A percentile compares a stretch with the other conserved stretches of the same genome.
These are phyloP conservation scores for Picochlorum costavermella DNA, from an alignment of 139 green algal species.

Conservation along the genomic window DNA sequence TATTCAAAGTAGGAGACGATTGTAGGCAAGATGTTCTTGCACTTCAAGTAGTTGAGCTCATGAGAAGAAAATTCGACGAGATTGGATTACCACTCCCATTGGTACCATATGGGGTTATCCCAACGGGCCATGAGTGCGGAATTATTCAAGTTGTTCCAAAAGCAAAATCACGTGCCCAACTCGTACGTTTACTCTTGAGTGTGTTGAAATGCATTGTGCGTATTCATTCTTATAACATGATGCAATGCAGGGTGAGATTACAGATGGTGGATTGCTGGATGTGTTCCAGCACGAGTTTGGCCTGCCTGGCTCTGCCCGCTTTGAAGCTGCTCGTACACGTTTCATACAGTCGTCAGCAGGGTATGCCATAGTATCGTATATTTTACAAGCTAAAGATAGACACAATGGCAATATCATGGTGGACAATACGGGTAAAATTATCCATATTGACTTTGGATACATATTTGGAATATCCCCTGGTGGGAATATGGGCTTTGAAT, in stretches of 20 bases:
- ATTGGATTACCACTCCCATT: constrained; percentile 78
- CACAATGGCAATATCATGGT: constrained; percentile 98
- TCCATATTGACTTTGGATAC: constrained; percentile 99
- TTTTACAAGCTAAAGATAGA: constrained; percentile 90
- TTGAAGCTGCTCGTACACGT: constrained; percentile 77
- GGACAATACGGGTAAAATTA: constrained; percentile 78
- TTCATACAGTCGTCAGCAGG: constrained; percentile 76
- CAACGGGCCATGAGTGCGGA: constrained; percentile 90
- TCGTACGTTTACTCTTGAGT: constrained; percentile 15
- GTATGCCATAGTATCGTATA: constrained; percentile 82
- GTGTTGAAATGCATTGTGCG: constrained; percentile 20
- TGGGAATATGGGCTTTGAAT: constrained; percentile 85
- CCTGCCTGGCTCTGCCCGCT: constrained; percentile 50
- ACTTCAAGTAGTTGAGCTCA: constrained; percentile 81
- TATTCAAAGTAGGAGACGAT: constrained; percentile 97
- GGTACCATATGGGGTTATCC: constrained; percentile 88
- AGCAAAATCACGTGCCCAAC: constrained; percentile 41
- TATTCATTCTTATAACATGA: constrained; percentile 53
- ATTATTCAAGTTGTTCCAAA: constrained; percentile 94
- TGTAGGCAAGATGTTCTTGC: constrained; percentile 94
- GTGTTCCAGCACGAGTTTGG: constrained; percentile 91
- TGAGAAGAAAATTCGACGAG: constrained; percentile 58
- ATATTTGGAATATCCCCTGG: constrained; percentile 81
- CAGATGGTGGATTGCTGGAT: constrained; percentile 83
- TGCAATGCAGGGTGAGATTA: constrained; percentile 70